Percentiles rank a stretch among this genome's conserved stretches.
Evolutionary conservation across 1,284 basidiomycete species (phyloP).

Genomic region (Pseudozyma sp.): DNA sequence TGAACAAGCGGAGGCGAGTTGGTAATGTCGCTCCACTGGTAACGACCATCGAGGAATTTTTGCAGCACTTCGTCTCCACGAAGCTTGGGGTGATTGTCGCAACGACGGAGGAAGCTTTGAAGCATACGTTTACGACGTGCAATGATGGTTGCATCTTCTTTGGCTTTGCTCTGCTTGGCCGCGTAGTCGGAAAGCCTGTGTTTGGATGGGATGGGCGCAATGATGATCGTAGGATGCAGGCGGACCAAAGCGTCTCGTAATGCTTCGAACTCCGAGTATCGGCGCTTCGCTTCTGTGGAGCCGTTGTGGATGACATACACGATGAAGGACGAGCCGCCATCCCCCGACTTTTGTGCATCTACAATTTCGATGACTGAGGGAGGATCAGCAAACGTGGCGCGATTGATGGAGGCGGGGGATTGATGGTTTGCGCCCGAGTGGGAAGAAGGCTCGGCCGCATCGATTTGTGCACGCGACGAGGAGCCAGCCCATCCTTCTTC

Average conservation of each 20-base stretch:
- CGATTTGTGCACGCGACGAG: slow-evolving; percentile 31
- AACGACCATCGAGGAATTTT: slow-evolving; percentile 92
- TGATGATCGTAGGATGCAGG: slow-evolving; percentile 94
- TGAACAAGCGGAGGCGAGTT: slow-evolving; percentile 81
- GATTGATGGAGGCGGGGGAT: slow-evolving; percentile 20
- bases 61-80: slow-evolving; percentile 95
- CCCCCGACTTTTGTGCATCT: slow-evolving; percentile 93
- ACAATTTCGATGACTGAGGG: slow-evolving; percentile 66
- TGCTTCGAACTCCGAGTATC: slow-evolving; percentile 98
- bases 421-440: not conserved
- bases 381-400: slow-evolving; percentile 36
- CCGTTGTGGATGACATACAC: slow-evolving; percentile 92
- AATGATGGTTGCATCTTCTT: slow-evolving; percentile 94
- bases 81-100: slow-evolving; percentile 89
- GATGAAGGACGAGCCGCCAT: slow-evolving; percentile 86
- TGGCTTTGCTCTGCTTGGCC: slow-evolving; percentile 94
- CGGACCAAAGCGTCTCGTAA: slow-evolving; percentile 84
- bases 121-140: slow-evolving; percentile 91
- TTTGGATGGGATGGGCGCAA: slow-evolving; percentile 97
- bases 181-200: slow-evolving; percentile 96
- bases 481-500: slow-evolving; percentile 44
- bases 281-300: slow-evolving; percentile 82
- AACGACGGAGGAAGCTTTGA: slow-evolving; percentile 90
- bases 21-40: slow-evolving; percentile 78
- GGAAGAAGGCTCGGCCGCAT: slow-evolving; percentile 4